Percentiles rank a stretch among this genome's conserved stretches.
These are phyloP conservation scores for Sporothrix pallida DNA, from an alignment of 2,329 filamentous ascomycete species.

Conservation along the genomic window DNA sequence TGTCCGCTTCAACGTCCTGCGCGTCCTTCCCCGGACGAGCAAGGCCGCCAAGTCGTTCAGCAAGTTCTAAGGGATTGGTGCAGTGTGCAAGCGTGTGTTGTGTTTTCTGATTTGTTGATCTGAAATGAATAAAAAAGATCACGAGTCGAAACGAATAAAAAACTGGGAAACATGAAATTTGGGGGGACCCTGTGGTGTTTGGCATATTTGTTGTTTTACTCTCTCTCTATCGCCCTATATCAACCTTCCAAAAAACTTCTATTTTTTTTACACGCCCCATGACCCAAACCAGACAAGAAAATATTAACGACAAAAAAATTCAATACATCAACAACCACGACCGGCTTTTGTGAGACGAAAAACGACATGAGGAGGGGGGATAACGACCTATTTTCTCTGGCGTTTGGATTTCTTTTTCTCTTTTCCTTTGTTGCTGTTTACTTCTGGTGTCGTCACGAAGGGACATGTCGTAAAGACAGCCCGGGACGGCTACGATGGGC, in stretches of 20 bases:
- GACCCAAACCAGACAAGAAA: not conserved
- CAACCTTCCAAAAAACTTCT: slow-evolving; percentile 15
- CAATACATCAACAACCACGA: not conserved
- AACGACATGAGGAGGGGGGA: not conserved
- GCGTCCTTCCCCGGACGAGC: slow-evolving; percentile 95
- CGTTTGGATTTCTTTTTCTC: not conserved
- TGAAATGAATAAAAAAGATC: not conserved
- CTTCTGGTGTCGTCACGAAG: not conserved
- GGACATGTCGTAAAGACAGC: not conserved
- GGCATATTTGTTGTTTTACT: slow-evolving; percentile 26
- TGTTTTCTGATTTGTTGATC: slow-evolving; percentile 18
- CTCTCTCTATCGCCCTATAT: slow-evolving; percentile 26
- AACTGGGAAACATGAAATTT: slow-evolving; percentile 19
- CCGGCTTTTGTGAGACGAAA: not conserved
- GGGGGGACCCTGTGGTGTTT: slow-evolving; percentile 24
- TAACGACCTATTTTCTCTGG: not conserved
- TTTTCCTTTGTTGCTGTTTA: not conserved
- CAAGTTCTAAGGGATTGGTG: slow-evolving; percentile 80
- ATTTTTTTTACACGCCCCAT: slow-evolving; percentile 16
- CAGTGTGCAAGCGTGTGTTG: slow-evolving; percentile 23
- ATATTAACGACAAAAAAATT: not conserved
- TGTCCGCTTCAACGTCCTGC: slow-evolving; percentile 99
- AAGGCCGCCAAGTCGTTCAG: slow-evolving; percentile 97
- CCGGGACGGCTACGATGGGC: not conserved
- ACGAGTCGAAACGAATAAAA: not conserved